phyloP scores from a whole-genome alignment of 306 rosid species.

The Cucumis sativus region Cucumber_9930_V3 NC_026658.2:5358501-5359000 shows the following conservation, averaged over 20 bases:
- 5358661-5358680: constrained; percentile 51
- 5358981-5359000: constrained; percentile 85
- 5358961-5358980: constrained; percentile 62
- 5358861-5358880: background rate
- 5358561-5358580: background rate
- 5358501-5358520: constrained; percentile 50
- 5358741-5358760: constrained; percentile 40
- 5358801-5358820: constrained; percentile 83
- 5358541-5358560: background rate
- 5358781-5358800: constrained; percentile 81
- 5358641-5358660: constrained; percentile 59
- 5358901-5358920: background rate
- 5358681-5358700: background rate
- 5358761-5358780: constrained; percentile 98
- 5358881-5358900: background rate
- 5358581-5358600: constrained; percentile 63
- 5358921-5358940: background rate
- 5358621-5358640: constrained; percentile 47
- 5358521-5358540: constrained; percentile 6
- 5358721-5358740: background rate
- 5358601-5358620: constrained; percentile 65
- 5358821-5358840: constrained; percentile 19
- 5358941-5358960: constrained; percentile 55
- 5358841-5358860: background rate
- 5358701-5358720: background rate